Evolutionary conservation across 331 rosid species (phyloP).

Genomic region (Malus hybrid): DNA sequence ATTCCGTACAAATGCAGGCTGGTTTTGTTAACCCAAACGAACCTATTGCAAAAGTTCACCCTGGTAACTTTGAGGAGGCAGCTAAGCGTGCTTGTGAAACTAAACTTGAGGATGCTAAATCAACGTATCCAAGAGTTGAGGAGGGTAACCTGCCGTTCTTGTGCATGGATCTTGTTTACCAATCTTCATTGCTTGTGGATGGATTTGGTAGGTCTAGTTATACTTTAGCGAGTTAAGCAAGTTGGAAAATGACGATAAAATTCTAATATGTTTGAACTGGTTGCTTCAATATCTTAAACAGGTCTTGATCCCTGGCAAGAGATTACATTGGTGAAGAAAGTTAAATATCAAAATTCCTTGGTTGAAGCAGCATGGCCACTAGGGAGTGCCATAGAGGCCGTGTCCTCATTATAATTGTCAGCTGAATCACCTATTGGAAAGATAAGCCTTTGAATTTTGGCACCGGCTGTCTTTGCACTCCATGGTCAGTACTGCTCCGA

Average conservation of each 20-base stretch:
- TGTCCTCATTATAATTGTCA: slow-evolving; percentile 39
- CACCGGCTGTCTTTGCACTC: slow-evolving; percentile 20
- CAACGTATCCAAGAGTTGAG: slow-evolving; percentile 43
- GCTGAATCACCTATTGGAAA: slow-evolving; percentile 11
- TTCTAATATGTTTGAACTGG: neutral
- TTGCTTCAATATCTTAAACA: slow-evolving; percentile 27
- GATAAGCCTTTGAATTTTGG: slow-evolving; percentile 13
- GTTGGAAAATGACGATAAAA: neutral
- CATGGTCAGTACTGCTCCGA: neutral
- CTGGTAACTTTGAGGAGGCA: slow-evolving; percentile 68
- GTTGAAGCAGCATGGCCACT: slow-evolving; percentile 99
- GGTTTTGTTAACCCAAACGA: slow-evolving; percentile 72
- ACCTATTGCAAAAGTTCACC: slow-evolving; percentile 59
- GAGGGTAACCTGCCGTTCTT: slow-evolving; percentile 74
- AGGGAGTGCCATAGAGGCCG: slow-evolving; percentile 99
- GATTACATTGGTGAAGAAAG: slow-evolving; percentile 90
- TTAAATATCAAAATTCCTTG: slow-evolving; percentile 55
- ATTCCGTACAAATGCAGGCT: slow-evolving; percentile 39
- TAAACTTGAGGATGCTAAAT: slow-evolving; percentile 56
- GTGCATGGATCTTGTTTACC: slow-evolving; percentile 97
- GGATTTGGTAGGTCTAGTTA: slow-evolving; percentile 69
- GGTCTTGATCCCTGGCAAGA: slow-evolving; percentile 93
- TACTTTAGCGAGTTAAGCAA: slow-evolving; percentile 2
- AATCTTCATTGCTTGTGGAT: slow-evolving; percentile 73
- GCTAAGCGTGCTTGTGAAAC: slow-evolving; percentile 92